phyloP scores from a whole-genome alignment of 768 basidiomycete species.

The Suillus subalutaceus region DNA sequence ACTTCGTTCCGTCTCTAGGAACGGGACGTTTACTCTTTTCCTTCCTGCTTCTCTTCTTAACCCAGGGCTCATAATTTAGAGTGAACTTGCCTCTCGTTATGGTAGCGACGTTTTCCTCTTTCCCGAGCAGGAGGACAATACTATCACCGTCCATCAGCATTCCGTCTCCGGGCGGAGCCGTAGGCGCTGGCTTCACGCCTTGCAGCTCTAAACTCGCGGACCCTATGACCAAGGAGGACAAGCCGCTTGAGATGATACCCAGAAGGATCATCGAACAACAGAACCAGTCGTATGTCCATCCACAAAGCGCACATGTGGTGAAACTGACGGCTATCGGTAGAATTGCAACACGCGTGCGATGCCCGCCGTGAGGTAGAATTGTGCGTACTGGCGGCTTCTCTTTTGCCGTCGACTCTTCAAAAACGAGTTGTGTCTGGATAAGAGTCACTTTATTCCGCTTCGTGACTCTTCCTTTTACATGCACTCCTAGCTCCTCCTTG shows the following conservation, averaged over 20 bases:
- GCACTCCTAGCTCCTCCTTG: slow-evolving; percentile 9
- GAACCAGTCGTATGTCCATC: slow-evolving; percentile 22
- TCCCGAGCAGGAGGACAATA: slow-evolving; percentile 19
- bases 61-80: slow-evolving; percentile 22
- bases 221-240: slow-evolving; percentile 20
- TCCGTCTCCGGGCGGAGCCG: slow-evolving; percentile 34
- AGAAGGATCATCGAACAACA: slow-evolving; percentile 23
- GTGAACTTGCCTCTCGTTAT: slow-evolving; percentile 22
- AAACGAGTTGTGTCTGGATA: slow-evolving; percentile 6
- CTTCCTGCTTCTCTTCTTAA: neutral
- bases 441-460: slow-evolving; percentile 21
- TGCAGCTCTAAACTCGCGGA: slow-evolving; percentile 12
- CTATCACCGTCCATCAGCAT: slow-evolving; percentile 15
- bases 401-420: neutral
- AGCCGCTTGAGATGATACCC: slow-evolving; percentile 24
- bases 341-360: slow-evolving; percentile 2
- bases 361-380: neutral
- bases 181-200: slow-evolving; percentile 19
- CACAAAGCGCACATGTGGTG: slow-evolving; percentile 17
- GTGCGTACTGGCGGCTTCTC: neutral
- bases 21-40: neutral
- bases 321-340: slow-evolving; percentile 17
- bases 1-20: neutral
- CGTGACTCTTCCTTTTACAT: slow-evolving; percentile 20
- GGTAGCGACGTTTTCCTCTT: slow-evolving; percentile 16